Evolutionary conservation across 176 grass and related monocot species (phyloP), one percentile per base, ranked within the genome.

Genomic region (sorghum (Sorghum bicolor)): DNA sequence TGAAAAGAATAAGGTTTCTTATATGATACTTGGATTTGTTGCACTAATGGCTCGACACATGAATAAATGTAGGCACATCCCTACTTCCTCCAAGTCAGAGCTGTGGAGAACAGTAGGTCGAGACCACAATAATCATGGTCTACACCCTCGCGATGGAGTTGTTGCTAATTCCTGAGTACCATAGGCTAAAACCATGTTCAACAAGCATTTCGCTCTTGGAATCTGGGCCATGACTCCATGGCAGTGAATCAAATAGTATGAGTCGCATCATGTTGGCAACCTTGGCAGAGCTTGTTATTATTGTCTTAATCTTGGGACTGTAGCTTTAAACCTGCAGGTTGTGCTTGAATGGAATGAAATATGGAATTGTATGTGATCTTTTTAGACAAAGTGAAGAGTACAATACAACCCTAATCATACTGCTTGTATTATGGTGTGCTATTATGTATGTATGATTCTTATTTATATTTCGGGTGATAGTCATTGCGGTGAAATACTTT

Each of bases 61-160:
- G 63, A 26, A 75, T 72, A 31, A 28, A 40, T 88, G 72, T 78
- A 96, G 97, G 93, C 87, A 68, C 97, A 99, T 74, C 86, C 93
- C 0, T 99, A 99, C 64, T 99, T 99, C 17, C 37, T 86, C 77
- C 97, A 89, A 85, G 96, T 99, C n/a, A 91, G 88, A 84, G 93
- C 93, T 24, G 97, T 88, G 5, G 97, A 99, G 78, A 91, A 89
- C 64, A 96, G 84, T 70, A 92, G 97, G 55, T 72, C 76, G 50
- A 84, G 89, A 7, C 65, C 86, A 7, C 87, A 92, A 63, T 94
- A 73, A 83, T 84, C 71, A 72, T 36, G 8, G 15, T 43, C 2
- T 16, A 55, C 26, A 77, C 32, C 79, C 0, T 25, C 5, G 5
- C 10, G 72, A 38, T 64, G 67, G 22, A 79, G 66, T 66, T 39